Base-by-base conservation (phyloP, 805 yeast species). In the Candida argentea region DNA sequence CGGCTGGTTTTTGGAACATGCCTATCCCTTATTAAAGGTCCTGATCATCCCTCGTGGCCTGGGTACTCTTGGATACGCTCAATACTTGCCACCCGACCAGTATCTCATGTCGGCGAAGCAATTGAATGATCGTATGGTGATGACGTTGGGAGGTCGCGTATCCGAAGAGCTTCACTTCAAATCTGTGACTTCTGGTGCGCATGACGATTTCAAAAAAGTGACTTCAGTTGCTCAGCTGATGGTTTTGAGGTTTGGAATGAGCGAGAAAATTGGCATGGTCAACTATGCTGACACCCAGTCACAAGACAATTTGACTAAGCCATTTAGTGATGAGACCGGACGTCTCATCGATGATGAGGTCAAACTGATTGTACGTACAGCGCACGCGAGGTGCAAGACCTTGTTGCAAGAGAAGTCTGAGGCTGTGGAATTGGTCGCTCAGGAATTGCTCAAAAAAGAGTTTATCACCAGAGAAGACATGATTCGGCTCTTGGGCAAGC, bases 101-200 rank as follows among this genome's bases (percentile, higher is more conserved):
- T 86, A 83, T 46, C 62, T 91, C 45, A 62, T 83, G 40, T 72
- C 79, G 17, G 76, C 77, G 33, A 68, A 74, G 37, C 95, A 91
- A 54, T 70, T 87, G 37, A 66, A 65, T 39, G 94, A 91, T 52
- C 71, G 94, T 39, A 87, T 91, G 94, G 75, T 86, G 16, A 93
- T 91, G 97, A 81, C 96, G 0, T 65, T 91, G 26, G 99, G 97
- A 22, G 99, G 99, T 12, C 72, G 99, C 43, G 96, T 91, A 12
- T 76, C 93, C 21, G 99, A 91, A 56, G 98, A 93, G 56, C 57
- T 91, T 27, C 86, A 89, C 50, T 91, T 91, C 48, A 68, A 73
- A 12, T 74, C 87, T n/a, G 94, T 91, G 6, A 87, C 97, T 5
- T 76, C 93, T 31, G 98, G 99, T 33, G 98, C 95, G 0, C 76